Base-by-base conservation (phyloP, 306 rosid genomes). In the Acacia confusa region DNA sequence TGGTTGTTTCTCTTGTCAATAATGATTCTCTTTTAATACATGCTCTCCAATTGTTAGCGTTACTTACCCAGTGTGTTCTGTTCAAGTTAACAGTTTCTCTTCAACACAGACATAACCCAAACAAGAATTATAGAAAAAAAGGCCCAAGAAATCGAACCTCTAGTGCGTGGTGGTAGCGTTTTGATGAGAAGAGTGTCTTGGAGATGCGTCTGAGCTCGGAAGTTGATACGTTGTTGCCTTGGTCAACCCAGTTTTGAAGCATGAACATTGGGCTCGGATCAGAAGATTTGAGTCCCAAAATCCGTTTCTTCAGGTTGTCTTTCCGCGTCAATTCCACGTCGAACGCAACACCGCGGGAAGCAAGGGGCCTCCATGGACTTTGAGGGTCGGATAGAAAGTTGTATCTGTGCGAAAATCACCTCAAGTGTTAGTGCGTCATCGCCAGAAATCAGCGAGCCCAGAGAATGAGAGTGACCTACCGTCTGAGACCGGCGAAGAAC, bases 81-180 rank as follows among this genome's bases (percentile, higher is more conserved):
- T 13, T 50, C 57, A 17, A 50, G 57, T 50, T 16, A 17, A 50
- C n/a, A 6, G 25, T 53, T 53, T 53, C 60, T 53, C 60, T 53
- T 20, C 30, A 17, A 40, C 27, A 20, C 4, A 9, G n/a, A 16
- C 50, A 38, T 40, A 20, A 36, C 40, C 24, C 73, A 68, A 40
- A 40, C 48, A 70, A 60, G 10, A 53, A 67, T 13, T n/a, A 32
- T 15, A 38, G 34, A 52, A 6, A 36, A 20, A 20, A 52, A 36
- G 55, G 22, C 45, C 14, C 28, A 74, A 28, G 41, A 69, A 81
- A 64, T 9, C 9, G 63, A 70, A 91, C 97, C 98, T 94, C 84
- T 1, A 89, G 89, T 6, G 95, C 94, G 75, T 88, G 90, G 24
- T 75, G 63, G 70, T 85, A 84, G 82, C 94, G 91, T 55, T 88